These are phyloP conservation scores for Nigrospora sphaerica DNA, from an alignment of 2,329 filamentous ascomycete species.

Conservation along the genomic window DNA sequence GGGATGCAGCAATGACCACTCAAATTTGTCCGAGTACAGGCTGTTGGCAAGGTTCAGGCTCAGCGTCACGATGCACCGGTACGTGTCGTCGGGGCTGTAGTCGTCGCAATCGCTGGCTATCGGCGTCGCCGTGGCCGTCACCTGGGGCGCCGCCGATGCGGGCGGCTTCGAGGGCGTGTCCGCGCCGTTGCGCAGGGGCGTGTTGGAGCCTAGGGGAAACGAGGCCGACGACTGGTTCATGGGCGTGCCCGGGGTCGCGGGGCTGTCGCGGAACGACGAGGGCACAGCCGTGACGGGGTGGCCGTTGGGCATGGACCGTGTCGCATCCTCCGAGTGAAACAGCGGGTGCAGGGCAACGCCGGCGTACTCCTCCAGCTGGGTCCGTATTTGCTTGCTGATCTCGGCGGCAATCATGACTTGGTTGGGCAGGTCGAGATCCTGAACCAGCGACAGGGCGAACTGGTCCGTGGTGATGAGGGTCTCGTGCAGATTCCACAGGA, in stretches of 20 bases:
- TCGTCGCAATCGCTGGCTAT: slow-evolving; percentile 61
- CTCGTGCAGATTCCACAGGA: slow-evolving; percentile 96
- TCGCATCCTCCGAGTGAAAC: slow-evolving; percentile 55
- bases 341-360: slow-evolving; percentile 89
- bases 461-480: slow-evolving; percentile 89
- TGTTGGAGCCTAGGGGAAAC: slow-evolving; percentile 43
- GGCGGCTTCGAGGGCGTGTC: slow-evolving; percentile 42
- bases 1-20: slow-evolving; percentile 91
- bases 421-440: slow-evolving; percentile 86
- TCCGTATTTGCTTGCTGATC: slow-evolving; percentile 90
- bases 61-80: slow-evolving; percentile 84
- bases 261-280: slow-evolving; percentile 25
- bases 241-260: slow-evolving; percentile 33
- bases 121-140: slow-evolving; percentile 64
- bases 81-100: slow-evolving; percentile 86
- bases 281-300: slow-evolving; percentile 8
- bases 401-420: slow-evolving; percentile 62
- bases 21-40: slow-evolving; percentile 94
- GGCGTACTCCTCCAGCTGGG: slow-evolving; percentile 92
- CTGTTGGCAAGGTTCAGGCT: slow-evolving; percentile 88
- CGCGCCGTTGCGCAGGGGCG: slow-evolving; percentile 46
- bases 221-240: slow-evolving; percentile 19
- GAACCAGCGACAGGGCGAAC: slow-evolving; percentile 84
- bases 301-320: slow-evolving; percentile 15
- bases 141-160: slow-evolving; percentile 39